These are phyloP conservation scores for Colletotrichum sp. DNA, from an alignment of 2,329 filamentous ascomycete species.

Conservation along the genomic window DNA sequence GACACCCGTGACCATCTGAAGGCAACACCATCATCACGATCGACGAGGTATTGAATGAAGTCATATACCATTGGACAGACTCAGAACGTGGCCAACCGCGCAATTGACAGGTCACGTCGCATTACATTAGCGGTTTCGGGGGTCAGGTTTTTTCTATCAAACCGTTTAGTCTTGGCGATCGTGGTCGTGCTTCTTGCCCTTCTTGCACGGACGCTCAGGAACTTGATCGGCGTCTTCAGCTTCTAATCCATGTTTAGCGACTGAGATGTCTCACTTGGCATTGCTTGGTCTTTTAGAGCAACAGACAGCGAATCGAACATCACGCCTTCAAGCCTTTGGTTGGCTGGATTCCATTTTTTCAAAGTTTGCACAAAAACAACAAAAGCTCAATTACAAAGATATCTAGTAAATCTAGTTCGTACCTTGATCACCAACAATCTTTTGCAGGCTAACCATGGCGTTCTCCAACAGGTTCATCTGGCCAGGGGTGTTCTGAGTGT, in stretches of 20 bases:
- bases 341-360: not conserved
- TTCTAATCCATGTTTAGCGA: conserved; percentile 4
- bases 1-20: not conserved
- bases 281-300: not conserved
- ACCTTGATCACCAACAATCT: not conserved
- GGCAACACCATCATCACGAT: not conserved
- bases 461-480: conserved; percentile 45
- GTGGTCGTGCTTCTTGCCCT: not conserved
- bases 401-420: conserved; percentile 5
- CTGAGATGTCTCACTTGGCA: not conserved
- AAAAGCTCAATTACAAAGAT: not conserved
- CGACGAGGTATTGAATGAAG: not conserved
- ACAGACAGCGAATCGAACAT: not conserved
- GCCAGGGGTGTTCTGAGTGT: conserved; percentile 55
- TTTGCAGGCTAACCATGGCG: conserved; percentile 5
- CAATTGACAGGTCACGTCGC: not conserved
- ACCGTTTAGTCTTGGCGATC: not conserved
- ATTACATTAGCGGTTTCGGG: not conserved
- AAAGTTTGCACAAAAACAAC: not conserved
- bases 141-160: not conserved
- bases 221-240: not conserved
- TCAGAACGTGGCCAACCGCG: not conserved
- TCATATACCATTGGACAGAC: not conserved
- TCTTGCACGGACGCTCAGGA: not conserved
- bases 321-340: too few relatives aligned